phyloP scores from a whole-genome alignment of 2,329 filamentous ascomycete species.

The Alternaria triticina region DNA sequence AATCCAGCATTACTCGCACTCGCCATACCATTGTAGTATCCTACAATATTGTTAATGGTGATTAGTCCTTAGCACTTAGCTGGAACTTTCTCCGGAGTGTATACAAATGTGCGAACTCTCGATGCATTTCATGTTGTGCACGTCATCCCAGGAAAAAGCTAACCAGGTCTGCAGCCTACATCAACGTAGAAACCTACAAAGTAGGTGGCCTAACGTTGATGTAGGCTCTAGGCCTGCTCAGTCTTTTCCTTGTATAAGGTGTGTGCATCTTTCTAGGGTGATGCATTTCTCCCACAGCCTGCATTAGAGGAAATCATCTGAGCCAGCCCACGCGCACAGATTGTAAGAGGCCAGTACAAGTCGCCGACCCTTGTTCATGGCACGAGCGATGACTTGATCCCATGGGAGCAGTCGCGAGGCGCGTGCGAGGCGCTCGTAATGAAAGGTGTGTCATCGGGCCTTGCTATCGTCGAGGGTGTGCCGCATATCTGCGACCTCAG shows the following conservation, averaged over 20 bases:
- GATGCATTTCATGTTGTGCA: not conserved
- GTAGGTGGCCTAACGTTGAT: too few relatives aligned
- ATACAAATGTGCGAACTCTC: not conserved
- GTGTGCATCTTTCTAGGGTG: not conserved
- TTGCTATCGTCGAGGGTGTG: not conserved
- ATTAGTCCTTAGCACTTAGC: not conserved
- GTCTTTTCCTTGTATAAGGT: not conserved
- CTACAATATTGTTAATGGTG: not conserved
- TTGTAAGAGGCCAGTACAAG: not conserved
- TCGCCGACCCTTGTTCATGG: not conserved
- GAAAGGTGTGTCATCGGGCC: not conserved
- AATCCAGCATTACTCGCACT: not conserved
- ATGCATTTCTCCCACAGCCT: not conserved
- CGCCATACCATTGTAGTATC: not conserved
- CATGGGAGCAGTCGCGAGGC: not conserved
- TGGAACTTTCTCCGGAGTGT: not conserved
- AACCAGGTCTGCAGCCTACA: not conserved
- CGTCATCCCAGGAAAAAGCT: not conserved
- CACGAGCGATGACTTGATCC: not conserved
- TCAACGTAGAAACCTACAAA: too few relatives aligned
- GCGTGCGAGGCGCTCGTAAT: not conserved
- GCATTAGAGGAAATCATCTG: not conserved
- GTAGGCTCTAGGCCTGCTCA: not conserved
- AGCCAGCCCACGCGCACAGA: not conserved
- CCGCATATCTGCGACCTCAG: not conserved